Conservation (phyloP, 768 basidiomycete species). For the Kwoniella pini region DNA sequence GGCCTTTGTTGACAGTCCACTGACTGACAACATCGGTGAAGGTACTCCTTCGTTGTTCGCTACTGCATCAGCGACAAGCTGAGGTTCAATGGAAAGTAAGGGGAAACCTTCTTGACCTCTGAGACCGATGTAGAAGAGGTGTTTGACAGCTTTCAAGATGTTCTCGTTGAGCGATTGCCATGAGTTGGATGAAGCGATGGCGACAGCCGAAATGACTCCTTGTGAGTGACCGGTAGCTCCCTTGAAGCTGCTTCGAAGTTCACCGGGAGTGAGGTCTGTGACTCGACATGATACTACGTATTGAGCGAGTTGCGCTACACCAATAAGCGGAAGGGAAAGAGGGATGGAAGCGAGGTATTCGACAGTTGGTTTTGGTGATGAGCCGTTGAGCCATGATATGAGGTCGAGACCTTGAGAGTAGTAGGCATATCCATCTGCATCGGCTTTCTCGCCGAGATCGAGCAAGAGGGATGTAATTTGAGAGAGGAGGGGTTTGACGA, state of each 20-base stretch:
- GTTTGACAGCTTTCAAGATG: constrained; percentile 77
- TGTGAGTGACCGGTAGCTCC: constrained; percentile 98
- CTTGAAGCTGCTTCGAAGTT: constrained; percentile 71
- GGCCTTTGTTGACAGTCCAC: constrained; percentile 69
- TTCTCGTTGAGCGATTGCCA: constrained; percentile 75
- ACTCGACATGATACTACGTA: constrained; percentile 81
- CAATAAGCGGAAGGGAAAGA: constrained; percentile 91
- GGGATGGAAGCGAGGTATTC: constrained; percentile 91
- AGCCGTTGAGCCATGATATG: constrained; percentile 76
- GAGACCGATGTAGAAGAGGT: constrained; percentile 90
- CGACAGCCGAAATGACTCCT: constrained; percentile 92
- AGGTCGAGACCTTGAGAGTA: constrained; percentile 83
- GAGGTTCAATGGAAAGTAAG: constrained; percentile 80
- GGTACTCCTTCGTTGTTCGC: constrained; percentile 93
- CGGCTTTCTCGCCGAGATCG: constrained; percentile 67
- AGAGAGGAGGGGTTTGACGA: constrained; percentile 71
- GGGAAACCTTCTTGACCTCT: constrained; percentile 95
- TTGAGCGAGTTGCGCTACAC: constrained; percentile 90
- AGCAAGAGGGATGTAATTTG: constrained; percentile 67
- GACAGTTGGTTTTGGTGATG: constrained; percentile 69
- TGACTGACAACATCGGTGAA: constrained; percentile 88
- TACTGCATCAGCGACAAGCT: constrained; percentile 79
- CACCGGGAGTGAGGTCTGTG: constrained; percentile 71
- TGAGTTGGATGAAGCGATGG: constrained; percentile 74
- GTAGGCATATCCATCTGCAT: constrained; percentile 59